These are phyloP conservation scores for Multifurca ochricompacta DNA, from an alignment of 768 basidiomycete species.

Conservation along the genomic window DNA sequence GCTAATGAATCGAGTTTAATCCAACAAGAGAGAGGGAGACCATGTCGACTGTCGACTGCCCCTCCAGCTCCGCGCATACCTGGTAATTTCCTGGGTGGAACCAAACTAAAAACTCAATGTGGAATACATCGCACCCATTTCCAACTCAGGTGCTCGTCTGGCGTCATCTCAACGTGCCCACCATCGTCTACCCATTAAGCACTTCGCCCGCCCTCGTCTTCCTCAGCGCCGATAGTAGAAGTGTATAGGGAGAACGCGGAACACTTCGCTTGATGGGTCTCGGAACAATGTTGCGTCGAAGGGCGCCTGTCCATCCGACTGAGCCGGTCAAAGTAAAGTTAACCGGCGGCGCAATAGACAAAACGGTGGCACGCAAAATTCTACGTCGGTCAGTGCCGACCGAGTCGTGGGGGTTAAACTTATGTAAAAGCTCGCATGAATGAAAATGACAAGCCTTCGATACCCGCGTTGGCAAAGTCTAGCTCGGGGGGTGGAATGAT, in stretches of 20 bases:
- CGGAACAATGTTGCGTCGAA: conserved; percentile 45
- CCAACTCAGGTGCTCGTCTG: conserved; percentile 53
- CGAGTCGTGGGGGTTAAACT: too few relatives aligned
- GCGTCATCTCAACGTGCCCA: conserved; percentile 45
- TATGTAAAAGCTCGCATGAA: conserved; percentile 60
- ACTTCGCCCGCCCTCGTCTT: conserved; percentile 45
- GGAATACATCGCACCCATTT: conserved; percentile 50
- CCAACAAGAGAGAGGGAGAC: too few relatives aligned
- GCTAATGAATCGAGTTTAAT: too few relatives aligned
- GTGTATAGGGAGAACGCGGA: conserved; percentile 41
- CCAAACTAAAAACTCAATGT: neutral
- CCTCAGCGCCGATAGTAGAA: conserved; percentile 33
- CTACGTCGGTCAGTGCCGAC: conserved; percentile 30
- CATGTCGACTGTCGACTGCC: too few relatives aligned
- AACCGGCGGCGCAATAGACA: neutral
- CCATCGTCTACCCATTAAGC: conserved; percentile 38
- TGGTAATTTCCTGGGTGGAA: neutral
- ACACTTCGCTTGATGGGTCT: conserved; percentile 40
- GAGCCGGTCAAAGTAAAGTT: neutral
- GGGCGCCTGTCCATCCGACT: conserved; percentile 28
- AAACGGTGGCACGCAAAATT: conserved; percentile 27
- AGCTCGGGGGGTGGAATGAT: conserved; percentile 38
- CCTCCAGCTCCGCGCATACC: conserved; percentile 2
- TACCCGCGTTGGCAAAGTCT: conserved; percentile 37
- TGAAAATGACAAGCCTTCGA: conserved; percentile 55